Evolutionary conservation across 176 grass and related monocot genomes (phyloP).

Genomic region (Oryza nivara): DNA sequence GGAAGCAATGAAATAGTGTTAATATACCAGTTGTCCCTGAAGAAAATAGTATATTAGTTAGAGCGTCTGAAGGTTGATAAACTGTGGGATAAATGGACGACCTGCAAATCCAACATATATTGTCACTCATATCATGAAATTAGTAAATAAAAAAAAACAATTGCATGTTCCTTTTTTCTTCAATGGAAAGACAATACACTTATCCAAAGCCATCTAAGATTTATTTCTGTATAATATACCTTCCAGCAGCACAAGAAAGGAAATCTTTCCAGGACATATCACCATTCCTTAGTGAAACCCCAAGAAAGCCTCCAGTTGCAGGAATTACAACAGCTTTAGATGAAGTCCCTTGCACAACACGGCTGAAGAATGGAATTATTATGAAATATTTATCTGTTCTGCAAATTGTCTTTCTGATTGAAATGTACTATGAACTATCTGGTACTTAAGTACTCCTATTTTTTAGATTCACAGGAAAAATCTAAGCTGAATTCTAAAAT

Average conservation of each 20-base stretch:
- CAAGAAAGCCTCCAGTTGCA: conserved; percentile 53
- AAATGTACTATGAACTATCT: not conserved
- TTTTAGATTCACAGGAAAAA: not conserved
- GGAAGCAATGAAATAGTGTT: not conserved
- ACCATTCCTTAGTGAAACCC: conserved; percentile 67
- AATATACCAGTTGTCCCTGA: conserved; percentile 90
- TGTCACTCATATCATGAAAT: conserved; percentile 10
- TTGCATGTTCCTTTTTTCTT: not conserved
- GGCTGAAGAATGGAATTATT: conserved; percentile 52
- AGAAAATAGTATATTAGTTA: conserved; percentile 95
- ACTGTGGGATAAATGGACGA: conserved; percentile 59
- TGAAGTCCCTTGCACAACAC: conserved; percentile 72
- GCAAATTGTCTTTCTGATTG: not conserved
- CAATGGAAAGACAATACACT: not conserved
- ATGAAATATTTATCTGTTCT: not conserved
- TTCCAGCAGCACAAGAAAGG: conserved; percentile 55
- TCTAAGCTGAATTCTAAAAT: not conserved
- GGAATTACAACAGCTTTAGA: conserved; percentile 79
- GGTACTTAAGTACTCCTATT: not conserved
- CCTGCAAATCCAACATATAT: conserved; percentile 48
- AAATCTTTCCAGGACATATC: conserved; percentile 93
- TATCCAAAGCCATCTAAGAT: not conserved
- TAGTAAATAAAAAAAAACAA: not conserved
- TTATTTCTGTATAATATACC: conserved; percentile 31
- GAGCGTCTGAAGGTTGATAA: conserved; percentile 63